A percentile compares a stretch with the other conserved stretches of the same genome.
These are phyloP conservation scores for Leccinum olivaceopallidum DNA, from an alignment of 768 basidiomycete genomes.

Conservation along the genomic window DNA sequence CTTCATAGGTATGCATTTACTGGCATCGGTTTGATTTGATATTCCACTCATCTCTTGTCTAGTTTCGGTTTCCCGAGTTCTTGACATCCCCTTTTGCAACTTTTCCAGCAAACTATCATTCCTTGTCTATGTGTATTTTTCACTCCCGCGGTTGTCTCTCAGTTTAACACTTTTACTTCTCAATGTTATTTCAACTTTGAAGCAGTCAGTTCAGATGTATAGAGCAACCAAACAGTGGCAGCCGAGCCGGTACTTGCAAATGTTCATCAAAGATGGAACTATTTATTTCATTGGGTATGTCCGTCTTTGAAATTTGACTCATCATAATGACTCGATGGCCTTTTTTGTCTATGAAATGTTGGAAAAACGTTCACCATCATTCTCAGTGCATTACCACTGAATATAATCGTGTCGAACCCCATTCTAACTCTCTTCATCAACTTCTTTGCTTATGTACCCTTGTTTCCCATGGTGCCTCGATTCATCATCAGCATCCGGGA, in stretches of 20 bases:
- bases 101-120: fast-evolving
- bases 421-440: fast-evolving
- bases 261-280: neutral
- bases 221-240: neutral
- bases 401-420: neutral
- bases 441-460: neutral
- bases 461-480: neutral
- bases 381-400: too few relatives aligned
- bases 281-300: neutral
- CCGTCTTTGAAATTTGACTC: neutral
- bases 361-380: too few relatives aligned
- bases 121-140: neutral
- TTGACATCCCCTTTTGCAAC: neutral
- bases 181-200: neutral
- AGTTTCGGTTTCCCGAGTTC: neutral
- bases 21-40: neutral
- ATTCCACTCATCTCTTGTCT: neutral
- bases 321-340: too few relatives aligned
- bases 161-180: neutral
- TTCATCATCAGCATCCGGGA: neutral
- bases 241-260: neutral
- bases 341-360: too few relatives aligned
- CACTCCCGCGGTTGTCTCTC: neutral
- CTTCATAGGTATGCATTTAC: neutral
- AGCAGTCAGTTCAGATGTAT: neutral